Percentiles rank a stretch among this genome's conserved stretches.
Conservation (phyloP, 192 early-diverging fungal genomes). For the Entomortierella chlamydospora region DNA sequence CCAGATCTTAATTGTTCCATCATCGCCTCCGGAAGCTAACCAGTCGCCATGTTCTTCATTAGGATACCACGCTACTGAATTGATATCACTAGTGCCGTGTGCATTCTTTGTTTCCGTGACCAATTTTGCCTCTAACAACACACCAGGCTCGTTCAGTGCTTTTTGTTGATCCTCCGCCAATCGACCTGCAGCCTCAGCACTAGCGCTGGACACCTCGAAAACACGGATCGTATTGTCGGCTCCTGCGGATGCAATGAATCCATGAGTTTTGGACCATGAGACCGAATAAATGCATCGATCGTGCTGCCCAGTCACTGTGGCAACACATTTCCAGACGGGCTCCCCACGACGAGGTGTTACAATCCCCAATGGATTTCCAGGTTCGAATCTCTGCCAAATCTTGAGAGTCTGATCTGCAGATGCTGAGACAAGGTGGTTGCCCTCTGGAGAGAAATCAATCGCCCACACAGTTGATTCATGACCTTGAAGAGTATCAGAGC, state of each 20-base stretch:
- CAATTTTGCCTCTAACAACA: constrained; percentile 28
- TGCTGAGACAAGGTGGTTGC: constrained; percentile 77
- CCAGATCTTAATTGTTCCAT: constrained; percentile 90
- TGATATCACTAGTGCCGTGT: constrained; percentile 91
- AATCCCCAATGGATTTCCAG: constrained; percentile 62
- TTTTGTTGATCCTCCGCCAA: constrained; percentile 30
- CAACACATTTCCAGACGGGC: constrained; percentile 76
- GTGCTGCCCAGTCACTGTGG: constrained; percentile 76
- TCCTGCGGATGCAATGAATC: constrained; percentile 80
- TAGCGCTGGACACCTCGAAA: constrained; percentile 54
- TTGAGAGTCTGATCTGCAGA: constrained; percentile 89
- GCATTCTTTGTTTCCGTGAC: constrained; percentile 65
- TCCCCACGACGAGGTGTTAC: constrained; percentile 62
- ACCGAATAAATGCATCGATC: constrained; percentile 92
- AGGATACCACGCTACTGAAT: constrained; percentile 90
- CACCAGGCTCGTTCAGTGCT: constrained; percentile 36
- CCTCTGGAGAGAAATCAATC: constrained; percentile 84
- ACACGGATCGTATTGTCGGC: constrained; percentile 87
- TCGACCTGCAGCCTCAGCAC: background rate
- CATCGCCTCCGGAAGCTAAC: constrained; percentile 93
- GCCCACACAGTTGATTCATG: constrained; percentile 95
- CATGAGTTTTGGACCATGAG: constrained; percentile 85
- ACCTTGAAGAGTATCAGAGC: constrained; percentile 84
- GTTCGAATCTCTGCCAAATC: constrained; percentile 76
- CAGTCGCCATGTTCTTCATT: constrained; percentile 67